Evolutionary conservation across 2,329 filamentous ascomycete genomes (phyloP), one percentile per base, ranked within the genome.

Genomic region (Pseudocercospora cruenta): DNA sequence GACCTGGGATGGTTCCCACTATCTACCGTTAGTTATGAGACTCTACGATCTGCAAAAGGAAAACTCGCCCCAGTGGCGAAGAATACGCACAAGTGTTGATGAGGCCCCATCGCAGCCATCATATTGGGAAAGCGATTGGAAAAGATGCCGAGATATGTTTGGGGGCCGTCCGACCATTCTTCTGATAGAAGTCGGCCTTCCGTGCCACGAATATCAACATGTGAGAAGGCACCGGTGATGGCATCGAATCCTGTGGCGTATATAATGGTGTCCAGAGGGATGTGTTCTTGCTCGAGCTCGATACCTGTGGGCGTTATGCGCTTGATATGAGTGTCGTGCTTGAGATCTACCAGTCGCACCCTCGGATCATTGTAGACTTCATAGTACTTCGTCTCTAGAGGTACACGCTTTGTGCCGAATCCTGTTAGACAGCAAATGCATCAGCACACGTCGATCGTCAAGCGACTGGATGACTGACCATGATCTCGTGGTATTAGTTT

Each of bases 301-400:
- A 85, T 79, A 1, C 83, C 83, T 0, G 68, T 76, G 3, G 73
- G 71, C 0, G 76, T 80, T 45, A 84, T 78, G 12, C 75, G 69
- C 5, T 71, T 72, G 65, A 86, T 83, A 0, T 80, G 77, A 3
- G 78, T 80, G 5, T 77, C 70, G 10, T 80, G 82, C 26, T 39
- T 60, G n/a, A 85, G 69, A 51, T 82, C 76, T 1, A 86, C 77
- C 1, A 86, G 70, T 1, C 80, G 70, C 3, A 86, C 82, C 33
- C 83, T 80, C 0, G 77, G 74, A 22, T 77, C 78, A 67, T 84
- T 81, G 62, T 82, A 79, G 3, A 80, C 76, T 64, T 86, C 84
- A 67, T 82, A 87, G 70, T 83, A 86, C 51, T 77, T 75, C 45
- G 81, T 74, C 69, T 86, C 84, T 0, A 85, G 77, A 0, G 75